phyloP scores from a whole-genome alignment of 2,329 filamentous ascomycete genomes.

The Aspergillus latus region DNA sequence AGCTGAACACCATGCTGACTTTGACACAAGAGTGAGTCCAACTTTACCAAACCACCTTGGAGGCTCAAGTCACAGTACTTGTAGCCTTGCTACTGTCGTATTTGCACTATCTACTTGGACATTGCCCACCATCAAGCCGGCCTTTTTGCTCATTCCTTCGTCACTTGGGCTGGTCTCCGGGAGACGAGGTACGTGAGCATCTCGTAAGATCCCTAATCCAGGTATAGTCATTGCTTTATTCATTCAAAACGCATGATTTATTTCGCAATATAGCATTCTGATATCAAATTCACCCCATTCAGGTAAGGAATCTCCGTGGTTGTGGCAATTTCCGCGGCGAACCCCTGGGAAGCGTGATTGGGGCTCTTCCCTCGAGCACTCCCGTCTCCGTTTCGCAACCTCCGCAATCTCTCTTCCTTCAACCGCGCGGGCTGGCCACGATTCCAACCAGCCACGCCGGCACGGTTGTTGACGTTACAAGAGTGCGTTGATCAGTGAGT shows the following conservation, averaged over 20 bases:
- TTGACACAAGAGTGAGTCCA: not conserved
- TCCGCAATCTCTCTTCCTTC: conserved; percentile 30
- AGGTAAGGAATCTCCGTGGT: conserved; percentile 18
- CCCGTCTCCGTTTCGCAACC: conserved; percentile 20
- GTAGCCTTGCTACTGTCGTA: not conserved
- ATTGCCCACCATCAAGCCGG: not conserved
- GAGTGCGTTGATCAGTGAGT: conserved; percentile 28
- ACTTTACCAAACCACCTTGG: not conserved
- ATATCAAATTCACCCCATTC: conserved; percentile 3
- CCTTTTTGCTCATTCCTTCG: not conserved
- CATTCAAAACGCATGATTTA: not conserved
- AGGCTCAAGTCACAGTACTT: not conserved
- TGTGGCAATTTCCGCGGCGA: conserved; percentile 20
- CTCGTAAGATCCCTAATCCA: conserved; percentile 8
- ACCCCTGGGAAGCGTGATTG: conserved; percentile 29
- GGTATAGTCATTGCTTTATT: conserved; percentile 5
- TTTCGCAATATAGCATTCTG: conserved; percentile 3
- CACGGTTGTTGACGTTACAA: conserved; percentile 29
- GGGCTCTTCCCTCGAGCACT: conserved; percentile 29
- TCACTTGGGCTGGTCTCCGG: conserved; percentile 6
- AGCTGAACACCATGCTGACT: conserved; percentile 3
- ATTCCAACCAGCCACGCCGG: conserved; percentile 33
- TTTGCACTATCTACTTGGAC: not conserved
- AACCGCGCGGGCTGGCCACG: conserved; percentile 35
- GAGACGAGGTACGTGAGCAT: conserved; percentile 3